Conservation (phyloP, 768 basidiomycete species). For the Pholiota microspora region DNA sequence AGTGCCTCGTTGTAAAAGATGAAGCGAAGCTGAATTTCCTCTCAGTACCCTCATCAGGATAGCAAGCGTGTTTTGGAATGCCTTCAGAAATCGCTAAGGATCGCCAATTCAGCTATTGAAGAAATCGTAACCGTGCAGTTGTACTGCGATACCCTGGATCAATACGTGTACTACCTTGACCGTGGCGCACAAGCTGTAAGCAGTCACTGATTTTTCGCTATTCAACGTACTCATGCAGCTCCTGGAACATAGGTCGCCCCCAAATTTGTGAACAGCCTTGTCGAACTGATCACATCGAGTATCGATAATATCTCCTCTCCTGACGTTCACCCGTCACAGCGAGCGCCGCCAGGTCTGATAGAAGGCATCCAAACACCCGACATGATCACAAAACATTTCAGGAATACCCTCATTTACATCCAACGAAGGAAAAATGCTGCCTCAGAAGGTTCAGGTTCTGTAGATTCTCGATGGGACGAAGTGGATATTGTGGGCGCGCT, state of each 20-base stretch:
- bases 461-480: constrained; percentile 71
- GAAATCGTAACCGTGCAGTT: constrained; percentile 96
- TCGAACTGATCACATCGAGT: constrained; percentile 91
- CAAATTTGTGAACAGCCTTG: constrained; percentile 95
- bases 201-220: background rate
- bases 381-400: constrained; percentile 92
- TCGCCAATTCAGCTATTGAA: constrained; percentile 95
- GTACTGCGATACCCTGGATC: constrained; percentile 94
- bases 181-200: constrained; percentile 88
- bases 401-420: constrained; percentile 85
- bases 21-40: background rate
- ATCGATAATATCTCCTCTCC: constrained; percentile 89
- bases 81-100: constrained; percentile 92
- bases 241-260: constrained; percentile 66
- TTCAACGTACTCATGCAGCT: background rate
- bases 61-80: constrained; percentile 98
- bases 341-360: constrained; percentile 84
- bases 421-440: constrained; percentile 65
- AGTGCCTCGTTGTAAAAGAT: constrained; percentile 25
- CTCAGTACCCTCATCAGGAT: constrained; percentile 83
- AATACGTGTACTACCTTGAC: constrained; percentile 95
- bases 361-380: constrained; percentile 93
- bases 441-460: constrained; percentile 35
- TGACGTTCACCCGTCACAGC: constrained; percentile 85
- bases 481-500: constrained; percentile 88